Conservation (phyloP, 1,139 yeast species). For the Saccharomyces uvarum region DNA sequence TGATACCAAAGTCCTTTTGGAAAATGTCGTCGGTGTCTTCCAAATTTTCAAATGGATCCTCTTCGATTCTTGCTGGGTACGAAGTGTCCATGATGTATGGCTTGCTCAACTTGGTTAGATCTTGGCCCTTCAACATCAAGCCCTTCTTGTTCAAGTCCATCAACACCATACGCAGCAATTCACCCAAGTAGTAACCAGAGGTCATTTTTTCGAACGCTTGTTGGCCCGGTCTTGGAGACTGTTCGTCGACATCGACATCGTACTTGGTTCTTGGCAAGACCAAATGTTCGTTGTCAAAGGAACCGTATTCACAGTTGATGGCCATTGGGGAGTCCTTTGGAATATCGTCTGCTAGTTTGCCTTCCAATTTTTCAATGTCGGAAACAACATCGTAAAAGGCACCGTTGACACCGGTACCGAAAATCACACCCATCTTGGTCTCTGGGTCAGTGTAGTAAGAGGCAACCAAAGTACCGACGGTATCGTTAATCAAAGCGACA, state of each 20-base stretch:
- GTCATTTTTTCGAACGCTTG: conserved; percentile 96
- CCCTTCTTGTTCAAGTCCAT: conserved; percentile 63
- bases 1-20: conserved; percentile 47
- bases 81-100: conserved; percentile 82
- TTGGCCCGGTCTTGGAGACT: conserved; percentile 94
- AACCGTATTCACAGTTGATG: conserved; percentile 96
- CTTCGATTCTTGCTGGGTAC: conserved; percentile 77
- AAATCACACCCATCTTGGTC: conserved; percentile 89
- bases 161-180: conserved; percentile 72
- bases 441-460: conserved; percentile 85
- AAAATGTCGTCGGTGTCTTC: conserved; percentile 67
- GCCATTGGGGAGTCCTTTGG: conserved; percentile 71
- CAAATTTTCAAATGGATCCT: conserved; percentile 83
- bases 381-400: conserved; percentile 80
- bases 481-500: conserved; percentile 90
- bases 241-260: conserved; percentile 70
- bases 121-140: conserved; percentile 61
- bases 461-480: conserved; percentile 95
- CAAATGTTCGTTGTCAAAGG: conserved; percentile 84
- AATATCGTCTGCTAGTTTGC: conserved; percentile 58
- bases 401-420: conserved; percentile 97
- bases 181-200: conserved; percentile 94
- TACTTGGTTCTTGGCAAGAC: conserved; percentile 85
- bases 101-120: conserved; percentile 48
- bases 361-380: conserved; percentile 78